Percentiles rank a stretch among this genome's conserved stretches.
These are phyloP conservation scores for Trichosanthes cucumerina DNA, from an alignment of 306 rosid species.

Conservation along the genomic window DNA sequence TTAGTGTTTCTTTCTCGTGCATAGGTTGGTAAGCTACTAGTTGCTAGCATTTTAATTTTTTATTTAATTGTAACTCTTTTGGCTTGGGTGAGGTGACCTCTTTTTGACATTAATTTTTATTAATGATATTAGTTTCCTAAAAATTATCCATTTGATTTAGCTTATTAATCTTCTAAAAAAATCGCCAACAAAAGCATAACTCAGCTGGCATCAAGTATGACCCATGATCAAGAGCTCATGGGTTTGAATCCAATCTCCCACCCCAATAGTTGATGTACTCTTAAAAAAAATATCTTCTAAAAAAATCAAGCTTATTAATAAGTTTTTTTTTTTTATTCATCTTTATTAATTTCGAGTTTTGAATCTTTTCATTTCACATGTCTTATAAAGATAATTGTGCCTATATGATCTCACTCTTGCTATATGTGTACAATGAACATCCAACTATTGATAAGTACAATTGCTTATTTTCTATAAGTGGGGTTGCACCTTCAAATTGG, in stretches of 20 bases:
- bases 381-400: constrained; percentile 18
- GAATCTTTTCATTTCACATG: constrained; percentile 32
- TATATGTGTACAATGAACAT: constrained; percentile 47
- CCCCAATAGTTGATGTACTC: no score
- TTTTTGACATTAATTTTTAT: background rate
- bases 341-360: background rate
- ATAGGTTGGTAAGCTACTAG: constrained; percentile 45
- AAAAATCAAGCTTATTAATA: no score
- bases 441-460: constrained; percentile 49
- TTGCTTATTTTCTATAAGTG: constrained; percentile 52
- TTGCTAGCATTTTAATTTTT: background rate
- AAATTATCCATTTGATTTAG: background rate
- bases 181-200: no score
- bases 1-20: constrained; percentile 43
- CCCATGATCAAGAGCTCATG: no score
- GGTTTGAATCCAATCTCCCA: no score
- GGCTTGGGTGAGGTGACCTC: background rate
- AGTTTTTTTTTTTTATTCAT: background rate
- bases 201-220: no score
- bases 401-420: constrained; percentile 10
- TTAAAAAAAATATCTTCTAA: no score
- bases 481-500: constrained; percentile 34
- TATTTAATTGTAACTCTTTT: background rate
- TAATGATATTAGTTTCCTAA: background rate
- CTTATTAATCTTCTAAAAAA: background rate